Evolutionary conservation across 2,329 filamentous ascomycete species (phyloP), one percentile per base, ranked within the genome.

Genomic region (Elsinoe fawcettii): DNA sequence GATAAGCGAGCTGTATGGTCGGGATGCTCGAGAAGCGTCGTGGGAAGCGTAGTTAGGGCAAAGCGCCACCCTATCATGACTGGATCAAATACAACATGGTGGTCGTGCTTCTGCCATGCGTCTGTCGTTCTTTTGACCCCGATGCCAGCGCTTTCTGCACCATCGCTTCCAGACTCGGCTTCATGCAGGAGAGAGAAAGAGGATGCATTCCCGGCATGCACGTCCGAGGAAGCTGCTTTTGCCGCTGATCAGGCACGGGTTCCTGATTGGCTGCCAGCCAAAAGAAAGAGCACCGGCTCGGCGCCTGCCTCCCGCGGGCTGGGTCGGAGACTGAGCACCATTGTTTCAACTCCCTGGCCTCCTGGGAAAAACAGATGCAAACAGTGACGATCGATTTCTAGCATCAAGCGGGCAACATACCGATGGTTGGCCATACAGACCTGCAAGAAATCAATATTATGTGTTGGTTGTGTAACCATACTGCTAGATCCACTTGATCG

Each of bases 331-430:
- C 22, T 51, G 46, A 34, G 2, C 46, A 32, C 25, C 30, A 32
- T 51, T 51, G 46, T 51, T 51, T 51, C 46, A 51, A 34, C 46
- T 51, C 46, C 25, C 46, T 51, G 46, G 32, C 46, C 41, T 23
- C 8, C 23, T 20, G 8, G 16, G 41, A 12, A 25, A 46, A 27
- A 46, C 20, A 22, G 22, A 46, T 46, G 46, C 46, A 22, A 51
- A 36, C 25, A 36, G 25, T 14, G 30, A 51, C 46, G 46, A 51
- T 32, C 30, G 25, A 36, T 12, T 22, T 8, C 46, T 12, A 37
- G 34, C 34, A 4, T 7, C 34, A 12, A 18, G 46, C 23, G 25
- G 25, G 14, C 46, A 51, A 12, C 8, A 51, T 27, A 7, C 25
- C 7, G 25, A 18, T 18, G 14, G 27, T 30, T 30, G 12, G 27